Base-by-base conservation (phyloP, 345 rosid genomes). In the Dovyalis caffra region DNA sequence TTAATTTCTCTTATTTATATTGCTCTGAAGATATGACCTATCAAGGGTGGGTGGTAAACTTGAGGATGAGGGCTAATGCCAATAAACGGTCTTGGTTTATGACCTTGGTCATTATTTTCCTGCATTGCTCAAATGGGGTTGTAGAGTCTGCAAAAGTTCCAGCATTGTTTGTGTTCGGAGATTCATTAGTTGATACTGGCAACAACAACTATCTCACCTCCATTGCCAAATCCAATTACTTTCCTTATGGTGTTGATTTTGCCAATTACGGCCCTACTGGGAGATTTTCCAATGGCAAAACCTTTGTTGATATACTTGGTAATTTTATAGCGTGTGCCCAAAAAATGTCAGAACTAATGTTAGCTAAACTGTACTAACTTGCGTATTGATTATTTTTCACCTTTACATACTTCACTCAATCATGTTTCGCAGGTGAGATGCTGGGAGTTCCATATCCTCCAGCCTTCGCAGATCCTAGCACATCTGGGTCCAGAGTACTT, bases 381-480 rank as follows among this genome's bases (percentile, higher is more conserved):
- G n/a, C n/a, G n/a, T n/a, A 20, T 29, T 32, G 40, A 2, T 32
- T 18, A 20, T 28, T 33, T 18, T 29, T 16, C n/a, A 33, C 14
- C 1, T 25, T 26, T 6, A 21, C n/a, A 0, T 16, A 33, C 23
- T 16, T 11, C 5, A 4, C 21, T 8, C 14, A 6, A 35, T 32
- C n/a, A 29, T 18, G 10, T 6, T 20, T 58, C 61, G 66, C 72
- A 79, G 82, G 79, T 15, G 82, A 79, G 35, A 43, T 45, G 58
- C 10, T 79, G 14, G 79, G 82, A 11, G 68, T 71, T 69, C 31
- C 64, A 9, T 63, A 87, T 60, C 97, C 95, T 56, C 85, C 84
- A 16, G 64, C 92, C 31, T 91, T 82, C 76, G 89, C 97, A 4
- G 88, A 92, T 82, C 93, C 97, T 20, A 80, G 72, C 66, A 82